Percentiles rank a stretch among this genome's conserved stretches.
These are phyloP conservation scores for Rhizopus stolonifer DNA, from an alignment of 371 early-diverging fungal species.

Conservation along the genomic window DNA sequence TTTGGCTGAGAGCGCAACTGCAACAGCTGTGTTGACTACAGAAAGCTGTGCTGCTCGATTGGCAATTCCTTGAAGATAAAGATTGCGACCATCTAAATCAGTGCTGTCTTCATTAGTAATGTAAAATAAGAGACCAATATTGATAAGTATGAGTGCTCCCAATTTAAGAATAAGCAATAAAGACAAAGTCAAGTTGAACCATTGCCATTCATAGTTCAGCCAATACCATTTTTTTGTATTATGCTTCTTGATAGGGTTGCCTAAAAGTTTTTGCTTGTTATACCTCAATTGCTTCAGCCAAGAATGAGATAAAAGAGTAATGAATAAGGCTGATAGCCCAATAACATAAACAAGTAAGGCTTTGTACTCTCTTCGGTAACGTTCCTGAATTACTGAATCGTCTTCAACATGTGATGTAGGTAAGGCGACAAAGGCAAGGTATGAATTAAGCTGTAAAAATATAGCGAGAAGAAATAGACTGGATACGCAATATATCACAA, in stretches of 20 bases:
- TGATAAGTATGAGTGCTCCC: not conserved
- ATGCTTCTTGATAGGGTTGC: not conserved
- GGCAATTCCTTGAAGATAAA: slow-evolving; percentile 24
- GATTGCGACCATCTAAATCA: slow-evolving; percentile 6
- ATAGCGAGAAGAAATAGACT: slow-evolving; percentile 10
- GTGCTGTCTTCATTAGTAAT: slow-evolving; percentile 4
- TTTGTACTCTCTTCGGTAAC: slow-evolving; percentile 21
- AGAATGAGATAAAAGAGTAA: not conserved
- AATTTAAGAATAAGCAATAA: not conserved
- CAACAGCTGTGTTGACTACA: slow-evolving; percentile 27
- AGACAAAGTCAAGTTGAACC: slow-evolving; percentile 2
- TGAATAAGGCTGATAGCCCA: not conserved
- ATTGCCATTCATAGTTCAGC: slow-evolving; percentile 5
- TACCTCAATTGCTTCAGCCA: slow-evolving; percentile 4
- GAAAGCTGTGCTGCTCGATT: slow-evolving; percentile 41
- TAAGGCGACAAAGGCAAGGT: slow-evolving; percentile 8
- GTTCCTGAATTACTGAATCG: slow-evolving; percentile 4
- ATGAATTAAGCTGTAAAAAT: slow-evolving; percentile 14
- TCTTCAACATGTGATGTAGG: slow-evolving; percentile 3
- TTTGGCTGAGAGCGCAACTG: slow-evolving; percentile 34
- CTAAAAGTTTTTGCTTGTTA: slow-evolving; percentile 3
- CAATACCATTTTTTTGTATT: not conserved
- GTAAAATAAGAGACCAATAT: not conserved
- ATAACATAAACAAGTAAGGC: slow-evolving; percentile 4
- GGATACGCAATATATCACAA: slow-evolving; percentile 6